Evolutionary conservation across 1,284 basidiomycete species (phyloP).

Genomic region (Leccinum variabile): DNA sequence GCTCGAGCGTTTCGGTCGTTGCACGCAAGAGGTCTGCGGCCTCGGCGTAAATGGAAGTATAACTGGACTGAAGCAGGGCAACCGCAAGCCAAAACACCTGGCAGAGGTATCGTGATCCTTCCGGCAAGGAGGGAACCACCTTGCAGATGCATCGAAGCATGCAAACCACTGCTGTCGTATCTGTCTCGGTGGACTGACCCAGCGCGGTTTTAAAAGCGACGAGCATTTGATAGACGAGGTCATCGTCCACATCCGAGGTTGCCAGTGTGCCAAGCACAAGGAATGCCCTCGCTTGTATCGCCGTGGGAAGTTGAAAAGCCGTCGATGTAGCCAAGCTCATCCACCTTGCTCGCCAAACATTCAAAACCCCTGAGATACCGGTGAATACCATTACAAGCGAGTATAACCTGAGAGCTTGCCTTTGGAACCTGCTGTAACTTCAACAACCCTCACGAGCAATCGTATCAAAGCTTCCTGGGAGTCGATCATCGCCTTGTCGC

Average conservation of each 20-base stretch:
- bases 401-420: constrained; percentile 44
- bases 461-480: constrained; percentile 66
- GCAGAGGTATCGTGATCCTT: constrained; percentile 70
- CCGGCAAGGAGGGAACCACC: constrained; percentile 68
- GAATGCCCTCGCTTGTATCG: constrained; percentile 88
- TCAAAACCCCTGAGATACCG: constrained; percentile 65
- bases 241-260: constrained; percentile 81
- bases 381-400: constrained; percentile 5
- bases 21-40: constrained; percentile 65
- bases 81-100: constrained; percentile 87
- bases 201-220: constrained; percentile 76
- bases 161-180: constrained; percentile 75
- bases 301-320: constrained; percentile 90
- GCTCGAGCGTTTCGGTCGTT: constrained; percentile 67
- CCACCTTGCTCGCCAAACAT: constrained; percentile 93
- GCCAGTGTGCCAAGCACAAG: constrained; percentile 81
- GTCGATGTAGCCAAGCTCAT: constrained; percentile 90
- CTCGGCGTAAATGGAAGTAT: constrained; percentile 72
- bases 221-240: constrained; percentile 86
- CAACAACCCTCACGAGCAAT: constrained; percentile 66
- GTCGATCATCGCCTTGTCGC: constrained; percentile 64
- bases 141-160: constrained; percentile 85
- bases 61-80: constrained; percentile 75
- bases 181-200: constrained; percentile 62
- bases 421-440: constrained; percentile 62